Evolutionary conservation across 139 green algal genomes (phyloP).

Genomic region (Tetraselmis chui): DNA sequence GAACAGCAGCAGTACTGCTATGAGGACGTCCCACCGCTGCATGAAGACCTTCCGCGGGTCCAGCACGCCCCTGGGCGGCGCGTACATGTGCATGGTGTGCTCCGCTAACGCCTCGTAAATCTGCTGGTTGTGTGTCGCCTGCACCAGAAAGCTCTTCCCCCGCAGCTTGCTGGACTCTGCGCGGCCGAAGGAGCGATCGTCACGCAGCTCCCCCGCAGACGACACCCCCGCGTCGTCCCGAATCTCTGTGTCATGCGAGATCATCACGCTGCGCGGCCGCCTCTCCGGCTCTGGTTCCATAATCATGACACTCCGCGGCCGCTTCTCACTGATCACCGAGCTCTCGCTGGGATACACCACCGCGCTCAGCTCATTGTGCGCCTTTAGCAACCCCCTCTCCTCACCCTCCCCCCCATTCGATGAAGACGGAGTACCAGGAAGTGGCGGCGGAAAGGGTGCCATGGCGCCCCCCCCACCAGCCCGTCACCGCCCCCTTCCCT

Average conservation of each 20-base stretch:
- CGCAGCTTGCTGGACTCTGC: background rate
- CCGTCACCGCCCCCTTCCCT: background rate
- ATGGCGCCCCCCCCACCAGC: background rate
- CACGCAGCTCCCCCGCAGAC: background rate
- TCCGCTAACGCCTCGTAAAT: background rate
- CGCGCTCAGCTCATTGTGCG: background rate
- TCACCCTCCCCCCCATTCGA: background rate
- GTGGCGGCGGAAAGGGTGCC: background rate
- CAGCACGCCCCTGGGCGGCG: background rate
- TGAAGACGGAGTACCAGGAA: background rate
- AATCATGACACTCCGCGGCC: too few relatives aligned
- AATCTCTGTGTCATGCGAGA: background rate
- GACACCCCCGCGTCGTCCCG: background rate
- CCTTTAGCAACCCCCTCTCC: background rate
- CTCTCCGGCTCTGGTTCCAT: too few relatives aligned
- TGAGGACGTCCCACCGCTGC: constrained; percentile 7
- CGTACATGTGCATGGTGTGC: background rate
- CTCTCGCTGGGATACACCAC: too few relatives aligned
- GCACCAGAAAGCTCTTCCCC: background rate
- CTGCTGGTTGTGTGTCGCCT: background rate
- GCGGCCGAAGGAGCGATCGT: background rate
- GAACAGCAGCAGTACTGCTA: constrained; percentile 12
- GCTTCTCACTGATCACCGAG: too few relatives aligned
- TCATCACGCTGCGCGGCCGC: background rate
- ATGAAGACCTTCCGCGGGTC: constrained; percentile 7